Evolutionary conservation across 2,329 filamentous ascomycete genomes (phyloP), one percentile per base, ranked within the genome.

Genomic region (Fusarium heterosporum): DNA sequence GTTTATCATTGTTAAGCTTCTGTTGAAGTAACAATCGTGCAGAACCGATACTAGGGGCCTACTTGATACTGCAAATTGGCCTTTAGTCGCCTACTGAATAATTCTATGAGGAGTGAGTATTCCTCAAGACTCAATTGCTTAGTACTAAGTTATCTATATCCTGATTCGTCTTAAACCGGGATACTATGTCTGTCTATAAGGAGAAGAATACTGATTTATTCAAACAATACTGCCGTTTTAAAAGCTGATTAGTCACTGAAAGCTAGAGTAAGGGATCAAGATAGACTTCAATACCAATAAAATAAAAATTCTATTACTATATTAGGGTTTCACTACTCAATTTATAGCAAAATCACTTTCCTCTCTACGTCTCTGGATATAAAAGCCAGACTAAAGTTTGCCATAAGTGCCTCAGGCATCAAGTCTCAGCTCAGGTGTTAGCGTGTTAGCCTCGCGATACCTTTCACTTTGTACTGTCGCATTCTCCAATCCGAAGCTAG

Each of bases 351-450:
- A 16, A 9, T n/a, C 32, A 22, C 22, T 22, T 22, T 22, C 6
- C 4, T 34, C n/a, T 34, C 7, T n/a, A 34, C 32, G 16, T 34
- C 32, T 16, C 32, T 14, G 8, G 25, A 48, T 34, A 26, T 48
- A n/a, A 26, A 48, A 25, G 51, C 48, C 16, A 6, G 39, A 13
- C n/a, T 22, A 19, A 51, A 12, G 51, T 29, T 53, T 32, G 25
- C 9, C 16, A 9, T 1, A 2, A 5, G 17, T 62, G 71, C 71
- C 71, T 73, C 55, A 73, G 71, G 71, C 64, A 70, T 16, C 8
- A 2, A 41, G 1, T 9, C 16, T 5, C 4, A n/a, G 22, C 17
- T 48, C 42, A 52, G 40, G 38, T 43, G 42, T 53, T 45, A 48
- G 47, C 59, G 62, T 66, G 63, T 66, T 58, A 64, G 53, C 63